Evolutionary conservation across 2,329 filamentous ascomycete genomes (phyloP), one percentile per base, ranked within the genome.

Genomic region (Phoma sp.): DNA sequence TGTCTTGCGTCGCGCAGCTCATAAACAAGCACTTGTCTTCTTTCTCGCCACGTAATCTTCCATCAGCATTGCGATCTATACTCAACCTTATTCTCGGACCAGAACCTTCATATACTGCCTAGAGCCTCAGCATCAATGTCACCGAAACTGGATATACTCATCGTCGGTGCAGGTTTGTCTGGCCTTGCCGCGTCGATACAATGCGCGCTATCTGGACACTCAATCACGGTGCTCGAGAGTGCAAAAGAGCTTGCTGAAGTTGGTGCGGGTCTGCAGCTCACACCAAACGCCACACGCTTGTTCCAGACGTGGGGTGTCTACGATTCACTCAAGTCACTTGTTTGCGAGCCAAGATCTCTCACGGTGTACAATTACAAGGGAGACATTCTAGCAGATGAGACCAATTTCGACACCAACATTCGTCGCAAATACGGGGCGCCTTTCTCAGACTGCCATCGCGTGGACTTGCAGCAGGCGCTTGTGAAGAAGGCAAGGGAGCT

Each of bases 381-480:
- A 18, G 74, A 75, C 50, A 41, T 80, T 0, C 70, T 86, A 1
- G 81, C 81, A 0, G 70, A 79, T 10, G 81, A 86, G 30, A 70
- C 77, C 1, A 61, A 77, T n/a, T 87, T 86, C 54, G 70, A 82
- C 55, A 66, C 75, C 22, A 81, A 82, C 22, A 84, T 86, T 51
- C 77, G 79, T 6, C 66, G 69, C 3, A 82, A 81, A 56, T 88
- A 88, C 60, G 74, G 74, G 10, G 80, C 83, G 0, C 85, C 85
- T 0, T 87, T 86, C 59, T 72, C 81, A 35, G 82, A 86, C 47
- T 67, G 86, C n/a, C 86, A 88, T 66, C 81, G 86, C 2, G 83
- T 83, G 2, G 86, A 89, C 63, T 71, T 87, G 14, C 85, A 88
- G 57, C 74, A 78, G 7, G 78, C 81, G 0, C 73, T 88, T 2